phyloP scores from a whole-genome alignment of 78 protist species.

The Cyanophora paradoxa region DNA sequence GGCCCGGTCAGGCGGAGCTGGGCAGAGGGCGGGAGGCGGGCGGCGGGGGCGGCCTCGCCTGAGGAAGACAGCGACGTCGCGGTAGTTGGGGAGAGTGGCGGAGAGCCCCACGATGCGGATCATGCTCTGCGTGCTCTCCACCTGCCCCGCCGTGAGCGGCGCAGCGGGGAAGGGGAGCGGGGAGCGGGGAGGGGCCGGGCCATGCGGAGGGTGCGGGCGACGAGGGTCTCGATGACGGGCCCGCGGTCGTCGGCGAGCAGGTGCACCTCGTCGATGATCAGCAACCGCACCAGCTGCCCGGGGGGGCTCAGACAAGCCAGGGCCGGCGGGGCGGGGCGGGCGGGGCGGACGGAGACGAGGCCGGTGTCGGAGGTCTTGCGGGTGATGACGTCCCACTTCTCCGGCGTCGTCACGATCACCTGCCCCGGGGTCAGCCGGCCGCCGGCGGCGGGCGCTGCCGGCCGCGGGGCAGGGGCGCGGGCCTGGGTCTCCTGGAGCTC shows the following conservation, averaged over 20 bases:
- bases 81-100: constrained; percentile 99
- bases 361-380: constrained; percentile 85
- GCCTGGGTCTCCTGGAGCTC: constrained; percentile 55
- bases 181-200: not conserved
- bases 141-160: constrained; percentile 51
- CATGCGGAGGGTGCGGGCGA: constrained; percentile 84
- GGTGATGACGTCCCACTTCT: constrained; percentile 99
- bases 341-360: not conserved
- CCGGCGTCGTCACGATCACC: constrained; percentile 97
- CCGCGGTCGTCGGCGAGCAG: constrained; percentile 97
- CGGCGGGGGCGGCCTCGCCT: not conserved
- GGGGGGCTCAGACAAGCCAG: constrained; percentile 9
- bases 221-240: constrained; percentile 90
- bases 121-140: constrained; percentile 86
- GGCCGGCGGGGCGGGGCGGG: constrained; percentile 13
- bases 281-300: constrained; percentile 53
- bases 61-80: constrained; percentile 15
- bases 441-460: not conserved
- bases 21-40: not conserved
- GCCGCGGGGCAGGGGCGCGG: not conserved
- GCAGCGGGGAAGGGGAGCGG: constrained; percentile 1
- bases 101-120: constrained; percentile 97
- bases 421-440: not conserved
- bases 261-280: constrained; percentile 98
- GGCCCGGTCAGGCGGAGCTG: not conserved